Conservation (phyloP, 768 basidiomycete genomes). For the Trametes maxima region DNA sequence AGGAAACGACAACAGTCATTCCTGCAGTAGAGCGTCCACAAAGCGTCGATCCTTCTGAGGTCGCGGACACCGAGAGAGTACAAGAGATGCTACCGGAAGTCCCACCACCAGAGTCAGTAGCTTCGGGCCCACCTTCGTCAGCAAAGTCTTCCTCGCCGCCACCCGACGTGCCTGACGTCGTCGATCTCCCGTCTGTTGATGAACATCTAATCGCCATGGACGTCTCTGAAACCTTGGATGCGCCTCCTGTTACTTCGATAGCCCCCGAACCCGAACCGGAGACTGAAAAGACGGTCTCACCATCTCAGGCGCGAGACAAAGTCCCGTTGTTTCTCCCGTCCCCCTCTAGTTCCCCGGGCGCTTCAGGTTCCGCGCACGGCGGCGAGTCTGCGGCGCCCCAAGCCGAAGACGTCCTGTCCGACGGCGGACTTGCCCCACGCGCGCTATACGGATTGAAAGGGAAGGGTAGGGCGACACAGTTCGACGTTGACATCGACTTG, state of each 20-base stretch:
- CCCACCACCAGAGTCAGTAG: neutral
- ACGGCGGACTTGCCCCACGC: neutral
- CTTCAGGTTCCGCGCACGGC: neutral
- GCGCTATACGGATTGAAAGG: slow-evolving; percentile 8
- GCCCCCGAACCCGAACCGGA: neutral
- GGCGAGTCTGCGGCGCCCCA: neutral
- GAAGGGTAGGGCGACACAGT: slow-evolving; percentile 6
- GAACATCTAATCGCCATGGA: slow-evolving; percentile 1
- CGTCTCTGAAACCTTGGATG: neutral
- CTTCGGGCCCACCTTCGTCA: slow-evolving; percentile 7
- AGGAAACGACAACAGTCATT: neutral
- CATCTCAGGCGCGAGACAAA: neutral
- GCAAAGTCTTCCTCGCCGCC: slow-evolving; percentile 6
- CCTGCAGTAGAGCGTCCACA: neutral
- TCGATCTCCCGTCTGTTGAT: slow-evolving; percentile 6
- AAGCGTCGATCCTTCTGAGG: slow-evolving; percentile 7
- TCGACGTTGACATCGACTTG: neutral
- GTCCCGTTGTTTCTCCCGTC: slow-evolving; percentile 29
- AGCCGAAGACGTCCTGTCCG: neutral
- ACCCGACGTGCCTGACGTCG: neutral
- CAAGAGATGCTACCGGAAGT: slow-evolving; percentile 2
- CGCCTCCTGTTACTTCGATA: neutral
- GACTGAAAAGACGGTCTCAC: neutral
- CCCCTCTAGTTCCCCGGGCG: slow-evolving; percentile 15
- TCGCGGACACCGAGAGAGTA: slow-evolving; percentile 2